These are phyloP conservation scores for Apiotrichum mycotoxinovorans DNA, from an alignment of 1,284 basidiomycete genomes.

Conservation along the genomic window DNA sequence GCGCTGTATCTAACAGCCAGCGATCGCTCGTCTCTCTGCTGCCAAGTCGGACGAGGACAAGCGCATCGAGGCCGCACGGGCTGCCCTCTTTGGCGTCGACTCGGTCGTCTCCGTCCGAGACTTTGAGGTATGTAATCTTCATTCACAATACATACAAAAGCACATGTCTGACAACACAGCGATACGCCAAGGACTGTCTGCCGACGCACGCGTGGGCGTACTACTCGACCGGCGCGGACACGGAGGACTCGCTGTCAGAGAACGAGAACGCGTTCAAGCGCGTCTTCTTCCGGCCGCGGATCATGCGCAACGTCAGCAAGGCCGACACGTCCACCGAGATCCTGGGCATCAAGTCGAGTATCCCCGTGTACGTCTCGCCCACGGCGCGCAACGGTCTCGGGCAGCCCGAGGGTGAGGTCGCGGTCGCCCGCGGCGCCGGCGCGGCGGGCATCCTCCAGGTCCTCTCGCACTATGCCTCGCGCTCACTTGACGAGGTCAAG, in stretches of 20 bases:
- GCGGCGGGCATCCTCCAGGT: conserved; percentile 45
- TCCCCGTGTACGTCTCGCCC: conserved; percentile 77
- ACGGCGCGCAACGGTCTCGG: conserved; percentile 55
- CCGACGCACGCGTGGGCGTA: conserved; percentile 70
- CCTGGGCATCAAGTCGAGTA: conserved; percentile 63
- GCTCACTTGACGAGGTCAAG: conserved; percentile 52
- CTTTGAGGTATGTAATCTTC: conserved; percentile 29
- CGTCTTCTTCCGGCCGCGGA: conserved; percentile 75
- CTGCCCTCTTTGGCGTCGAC: conserved; percentile 31
- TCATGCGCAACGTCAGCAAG: conserved; percentile 65
- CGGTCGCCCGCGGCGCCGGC: conserved; percentile 51
- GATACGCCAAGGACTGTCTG: conserved; percentile 62
- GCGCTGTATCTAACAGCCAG: not conserved
- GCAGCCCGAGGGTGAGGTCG: conserved; percentile 50
- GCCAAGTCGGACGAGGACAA: conserved; percentile 15
- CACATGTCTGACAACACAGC: conserved; percentile 6
- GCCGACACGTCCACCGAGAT: conserved; percentile 71
- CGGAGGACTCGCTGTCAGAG: conserved; percentile 59
- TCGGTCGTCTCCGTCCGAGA: conserved; percentile 35
- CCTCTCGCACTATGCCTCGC: conserved; percentile 51
- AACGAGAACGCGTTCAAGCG: conserved; percentile 68
- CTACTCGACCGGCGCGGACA: conserved; percentile 74
- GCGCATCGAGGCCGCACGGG: conserved; percentile 25
- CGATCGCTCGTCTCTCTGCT: not conserved
- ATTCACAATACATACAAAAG: too few species aligned